Conservation (phyloP, 148 eudicot species). For the Talinum fruticosum region DNA sequence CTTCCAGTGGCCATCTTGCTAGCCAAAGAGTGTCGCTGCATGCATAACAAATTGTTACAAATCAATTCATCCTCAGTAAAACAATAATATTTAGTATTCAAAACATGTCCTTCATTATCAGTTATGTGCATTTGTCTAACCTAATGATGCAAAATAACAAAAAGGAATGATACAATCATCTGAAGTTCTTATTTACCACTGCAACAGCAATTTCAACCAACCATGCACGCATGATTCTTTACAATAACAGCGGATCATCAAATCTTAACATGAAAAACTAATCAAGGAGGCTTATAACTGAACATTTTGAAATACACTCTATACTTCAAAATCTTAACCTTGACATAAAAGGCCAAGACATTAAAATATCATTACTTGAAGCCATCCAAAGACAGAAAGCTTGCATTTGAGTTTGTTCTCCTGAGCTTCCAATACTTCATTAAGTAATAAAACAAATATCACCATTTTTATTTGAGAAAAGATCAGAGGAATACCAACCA, state of each 20-base stretch:
- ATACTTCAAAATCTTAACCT: neutral
- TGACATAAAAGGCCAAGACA: slow-evolving; percentile 6
- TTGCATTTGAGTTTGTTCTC: neutral
- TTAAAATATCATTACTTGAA: neutral
- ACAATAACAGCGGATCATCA: neutral
- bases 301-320: neutral
- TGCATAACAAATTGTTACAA: slow-evolving; percentile 9
- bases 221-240: neutral
- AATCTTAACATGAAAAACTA: too few relatives aligned
- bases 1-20: slow-evolving; percentile 61
- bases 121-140: neutral
- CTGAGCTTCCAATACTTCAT: neutral
- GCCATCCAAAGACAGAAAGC: slow-evolving; percentile 7
- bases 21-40: slow-evolving; percentile 6
- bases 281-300: too few relatives aligned
- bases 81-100: neutral
- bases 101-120: neutral
- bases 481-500: neutral
- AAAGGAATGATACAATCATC: neutral
- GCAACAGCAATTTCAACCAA: neutral
- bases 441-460: neutral
- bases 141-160: neutral
- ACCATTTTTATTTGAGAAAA: neutral
- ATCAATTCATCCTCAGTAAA: neutral
- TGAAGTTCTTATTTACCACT: neutral